Base-by-base conservation (phyloP, 495 filamentous ascomycete species). In the Baudoinia panamericana region DNA sequence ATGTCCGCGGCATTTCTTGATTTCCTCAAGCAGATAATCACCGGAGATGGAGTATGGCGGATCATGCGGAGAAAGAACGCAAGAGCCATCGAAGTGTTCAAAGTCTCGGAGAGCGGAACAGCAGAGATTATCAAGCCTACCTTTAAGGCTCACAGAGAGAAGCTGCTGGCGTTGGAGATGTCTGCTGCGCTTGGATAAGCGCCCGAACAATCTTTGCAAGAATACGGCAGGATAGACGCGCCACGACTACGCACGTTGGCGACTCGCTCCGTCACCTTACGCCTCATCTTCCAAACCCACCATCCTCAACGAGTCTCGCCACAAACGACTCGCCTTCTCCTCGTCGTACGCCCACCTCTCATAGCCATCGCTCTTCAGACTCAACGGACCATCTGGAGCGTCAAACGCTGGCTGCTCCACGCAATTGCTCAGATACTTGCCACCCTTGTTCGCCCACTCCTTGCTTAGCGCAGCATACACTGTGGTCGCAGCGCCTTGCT, bases 31-130 rank as follows among this genome's bases (percentile, higher is more conserved):
- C 20, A 43, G 30, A 8, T 41, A 54, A n/a, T 39, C 80, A 78
- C 71, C 2, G 70, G 68, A 30, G 81, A 81, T 21, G 84, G 84
- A 1, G 78, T 87, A 11, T 95, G 84, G 82, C 70, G 76, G 45
- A 84, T 96, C 48, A 62, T 70, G n/a, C 69, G 80, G 43, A 58
- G 45, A 33, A 68, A 74, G 22, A 65, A 65, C 25, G 68, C 67
- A 8, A 57, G 61, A 0, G 45, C 59, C 6, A 79, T 94, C 42
- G 79, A 88, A 57, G 68, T 92, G 0, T 79, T 70, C 53, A 73
- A 72, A 50, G 55, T 80, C 1, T 78, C 83, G 53, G 80, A 82
- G 34, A 72, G 67, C 5, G 83, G 82, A 0, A 73, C 81, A 41
- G 84, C 83, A 6, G 66, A 67, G 25, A 86, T 94, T 30, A 62